Base-by-base conservation (phyloP, 2,329 filamentous ascomycete species). In the Parafenestella ontariensis region DNA sequence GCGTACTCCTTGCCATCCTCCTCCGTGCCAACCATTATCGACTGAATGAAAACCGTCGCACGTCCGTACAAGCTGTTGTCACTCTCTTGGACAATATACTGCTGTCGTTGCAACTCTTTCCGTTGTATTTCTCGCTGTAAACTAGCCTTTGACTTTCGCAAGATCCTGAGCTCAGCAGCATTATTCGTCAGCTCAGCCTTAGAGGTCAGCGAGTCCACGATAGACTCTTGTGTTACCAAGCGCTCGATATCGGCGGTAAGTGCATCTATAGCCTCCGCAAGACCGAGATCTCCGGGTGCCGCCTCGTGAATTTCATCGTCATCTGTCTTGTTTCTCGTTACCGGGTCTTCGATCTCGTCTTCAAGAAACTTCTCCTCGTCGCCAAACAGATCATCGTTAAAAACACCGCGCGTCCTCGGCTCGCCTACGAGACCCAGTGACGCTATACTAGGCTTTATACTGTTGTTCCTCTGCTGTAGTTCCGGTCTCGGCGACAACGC, bases 101-200 rank as follows among this genome's bases (percentile, higher is more conserved):
- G 96, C 75, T 96, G 95, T 47, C 93, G 86, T 73, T 99, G 95
- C 69, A 99, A 85, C 76, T 98, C 94, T 73, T 98, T 99, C 29
- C 93, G 87, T 52, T 92, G 86, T 49, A 98, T 92, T 75, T 99
- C 95, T 62, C 95, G 85, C 69, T 96, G 90, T 52, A 99, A 79
- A 75, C 95, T 99, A 28, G 92, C 89, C 74, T 95, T 96, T 0
- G 92, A 97, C 75, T 99, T 99, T 49, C 89, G 87, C 46, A 99
- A 76, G 58, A 99, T 98, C 29, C 95, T 86, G 47, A 99, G 76
- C 74, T 99, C 95, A 1, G 94, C 92, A 13, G 89, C 92, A 71
- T 99, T 99, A 73, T 99, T 99, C 1, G 95, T 99, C 47, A 99
- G 80, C 73, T 99, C 95, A 0, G 96, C 95, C 77, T 99, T 99